These are phyloP conservation scores for Pyricularia sp. DNA, from an alignment of 2,329 filamentous ascomycete species.

Conservation along the genomic window DNA sequence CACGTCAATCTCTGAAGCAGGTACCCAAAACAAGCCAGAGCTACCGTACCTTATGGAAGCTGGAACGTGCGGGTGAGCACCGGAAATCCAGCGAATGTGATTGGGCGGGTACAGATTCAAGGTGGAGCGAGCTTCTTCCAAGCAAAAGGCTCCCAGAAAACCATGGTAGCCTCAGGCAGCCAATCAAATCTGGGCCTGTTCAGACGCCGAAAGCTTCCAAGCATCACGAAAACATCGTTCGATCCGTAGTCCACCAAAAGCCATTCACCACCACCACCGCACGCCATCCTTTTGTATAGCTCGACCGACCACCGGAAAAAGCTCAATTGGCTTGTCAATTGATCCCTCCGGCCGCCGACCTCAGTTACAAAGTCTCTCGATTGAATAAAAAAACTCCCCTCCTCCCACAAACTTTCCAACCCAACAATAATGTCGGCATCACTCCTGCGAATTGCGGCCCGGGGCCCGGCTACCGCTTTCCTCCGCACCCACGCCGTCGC, in stretches of 20 bases:
- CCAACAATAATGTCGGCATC: slow-evolving; percentile 38
- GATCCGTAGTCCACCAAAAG: slow-evolving; percentile 11
- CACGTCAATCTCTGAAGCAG: not conserved
- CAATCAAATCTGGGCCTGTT: not conserved
- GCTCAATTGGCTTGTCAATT: slow-evolving; percentile 1
- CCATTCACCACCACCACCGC: not conserved
- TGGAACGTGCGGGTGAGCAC: not conserved
- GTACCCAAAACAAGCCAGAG: not conserved
- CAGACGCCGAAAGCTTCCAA: slow-evolving; percentile 5
- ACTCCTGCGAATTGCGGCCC: slow-evolving; percentile 62
- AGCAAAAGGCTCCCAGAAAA: not conserved
- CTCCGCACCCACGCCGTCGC: slow-evolving; percentile 52
- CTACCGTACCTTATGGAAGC: no score
- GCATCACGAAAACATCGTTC: slow-evolving; percentile 16
- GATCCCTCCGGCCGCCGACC: not conserved
- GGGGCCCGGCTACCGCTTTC: slow-evolving; percentile 52
- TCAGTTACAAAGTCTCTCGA: not conserved
- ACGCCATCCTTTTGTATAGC: not conserved
- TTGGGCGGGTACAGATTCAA: not conserved
- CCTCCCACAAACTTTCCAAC: not conserved
- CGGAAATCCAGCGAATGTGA: not conserved
- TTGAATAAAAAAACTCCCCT: not conserved
- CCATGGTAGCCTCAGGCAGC: slow-evolving; percentile 2
- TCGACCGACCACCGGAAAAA: not conserved
- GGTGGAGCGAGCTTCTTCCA: not conserved